Base-by-base conservation (phyloP, 805 yeast genomes). In the Lachancea lanzarotensis region DNA sequence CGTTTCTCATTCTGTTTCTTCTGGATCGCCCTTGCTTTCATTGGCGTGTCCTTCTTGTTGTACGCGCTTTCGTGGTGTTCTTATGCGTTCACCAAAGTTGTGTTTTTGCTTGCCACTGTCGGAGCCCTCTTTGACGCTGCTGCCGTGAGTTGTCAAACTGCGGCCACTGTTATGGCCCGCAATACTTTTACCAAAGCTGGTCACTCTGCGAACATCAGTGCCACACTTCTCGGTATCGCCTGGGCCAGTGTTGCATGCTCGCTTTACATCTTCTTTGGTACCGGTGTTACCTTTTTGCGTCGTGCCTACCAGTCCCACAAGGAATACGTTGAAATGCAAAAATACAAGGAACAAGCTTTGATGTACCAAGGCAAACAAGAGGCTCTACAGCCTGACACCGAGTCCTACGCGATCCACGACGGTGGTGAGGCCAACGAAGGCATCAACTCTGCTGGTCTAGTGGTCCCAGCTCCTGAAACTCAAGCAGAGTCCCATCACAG, bases 141-240 rank as follows among this genome's bases (percentile, higher is more conserved):
- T 40, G 86, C 83, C 44, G 82, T 84, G 37, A 69, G 85, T 11
- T 69, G 82, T 59, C 76, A 79, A 62, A 87, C 96, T 29, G 93
- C 95, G 2, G 84, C 77, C 36, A 65, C 75, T 49, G 95, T 83
- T n/a, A 60, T 84, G 69, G 93, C 86, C 38, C 81, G 73, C 61
- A 72, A 79, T 55, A 82, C 83, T 22, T 90, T 90, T 75, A 58
- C 63, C 33, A 60, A 68, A 48, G 75, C 63, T 25, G 73, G 68
- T 35, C 57, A 70, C 50, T 46, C 52, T 13, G 72, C 80, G 35
- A 68, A 72, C 44, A 51, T 84, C 46, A 86, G 88, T 49, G 71
- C 78, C 27, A 66, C 76, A 38, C 64, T 76, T 56, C 62, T 80
- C 60, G 90, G 84, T 57, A 57, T 83, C 45, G 59, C 79, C 6